phyloP scores from a whole-genome alignment of 495 filamentous ascomycete species.

The Trichoderma virens region DNA sequence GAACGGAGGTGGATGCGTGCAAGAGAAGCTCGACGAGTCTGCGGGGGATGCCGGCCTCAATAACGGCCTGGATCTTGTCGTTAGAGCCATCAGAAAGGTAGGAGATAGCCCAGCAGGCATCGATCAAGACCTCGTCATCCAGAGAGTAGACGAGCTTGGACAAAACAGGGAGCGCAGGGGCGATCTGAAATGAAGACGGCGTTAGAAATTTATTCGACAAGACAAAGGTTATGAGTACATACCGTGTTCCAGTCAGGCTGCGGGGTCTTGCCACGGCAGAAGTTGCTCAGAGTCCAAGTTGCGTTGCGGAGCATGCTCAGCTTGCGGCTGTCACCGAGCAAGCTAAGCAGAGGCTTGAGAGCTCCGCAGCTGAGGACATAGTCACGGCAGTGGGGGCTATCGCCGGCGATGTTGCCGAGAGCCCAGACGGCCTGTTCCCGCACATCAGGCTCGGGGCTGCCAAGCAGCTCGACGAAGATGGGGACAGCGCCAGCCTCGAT shows the following conservation, averaged over 20 bases:
- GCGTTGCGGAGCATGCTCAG: conserved; percentile 98
- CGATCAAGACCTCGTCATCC: conserved; percentile 97
- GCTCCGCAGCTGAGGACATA: conserved; percentile 88
- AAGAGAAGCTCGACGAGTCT: conserved; percentile 95
- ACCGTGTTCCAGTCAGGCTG: conserved; percentile 98
- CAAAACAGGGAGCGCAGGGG: conserved; percentile 92
- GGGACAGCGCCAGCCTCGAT: conserved; percentile 98
- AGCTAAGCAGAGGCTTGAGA: conserved; percentile 75
- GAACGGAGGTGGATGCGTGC: conserved; percentile 98
- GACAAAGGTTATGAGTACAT: conserved; percentile 28
- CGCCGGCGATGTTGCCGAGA: conserved; percentile 96
- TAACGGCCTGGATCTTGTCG: conserved; percentile 99
- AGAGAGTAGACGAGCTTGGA: conserved; percentile 97
- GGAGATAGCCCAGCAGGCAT: conserved; percentile 99
- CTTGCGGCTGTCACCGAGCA: conserved; percentile 96
- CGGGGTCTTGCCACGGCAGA: conserved; percentile 98
- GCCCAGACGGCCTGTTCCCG: conserved; percentile 99
- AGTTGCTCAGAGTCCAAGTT: conserved; percentile 99
- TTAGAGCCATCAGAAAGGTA: conserved; percentile 99
- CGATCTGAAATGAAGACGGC: conserved; percentile 54
- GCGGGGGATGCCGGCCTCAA: conserved; percentile 95
- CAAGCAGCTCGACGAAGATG: conserved; percentile 94
- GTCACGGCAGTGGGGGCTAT: conserved; percentile 94
- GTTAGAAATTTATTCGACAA: conserved; percentile 10
- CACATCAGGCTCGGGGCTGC: conserved; percentile 95